Evolutionary conservation across 1,139 yeast species (phyloP).

Genomic region (Candida sanyaensis): DNA sequence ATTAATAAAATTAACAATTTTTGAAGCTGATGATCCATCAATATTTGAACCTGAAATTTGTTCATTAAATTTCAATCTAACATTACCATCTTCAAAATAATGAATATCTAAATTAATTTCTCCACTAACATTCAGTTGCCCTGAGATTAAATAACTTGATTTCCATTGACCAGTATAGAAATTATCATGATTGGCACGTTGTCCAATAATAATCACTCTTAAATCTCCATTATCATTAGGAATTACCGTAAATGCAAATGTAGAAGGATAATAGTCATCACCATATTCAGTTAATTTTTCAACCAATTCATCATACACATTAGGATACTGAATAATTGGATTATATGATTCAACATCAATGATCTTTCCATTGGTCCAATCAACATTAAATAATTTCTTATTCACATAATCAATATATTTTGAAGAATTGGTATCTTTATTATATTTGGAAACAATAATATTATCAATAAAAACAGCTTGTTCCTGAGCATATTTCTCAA

Average conservation of each 20-base stretch:
- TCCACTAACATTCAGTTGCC: constrained; percentile 49
- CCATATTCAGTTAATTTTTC: constrained; percentile 41
- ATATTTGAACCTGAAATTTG: constrained; percentile 25
- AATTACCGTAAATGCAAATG: constrained; percentile 46
- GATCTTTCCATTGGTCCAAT: constrained; percentile 48
- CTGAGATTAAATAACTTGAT: constrained; percentile 54
- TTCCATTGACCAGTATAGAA: constrained; percentile 92
- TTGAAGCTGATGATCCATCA: constrained; percentile 20
- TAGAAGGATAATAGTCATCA: constrained; percentile 54
- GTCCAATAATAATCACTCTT: constrained; percentile 63
- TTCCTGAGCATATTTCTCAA: constrained; percentile 31
- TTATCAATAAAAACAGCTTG: constrained; percentile 26
- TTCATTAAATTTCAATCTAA: constrained; percentile 64
- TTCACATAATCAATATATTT: constrained; percentile 42
- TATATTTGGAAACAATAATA: constrained; percentile 34
- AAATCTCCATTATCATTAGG: constrained; percentile 31
- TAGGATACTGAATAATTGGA: constrained; percentile 27
- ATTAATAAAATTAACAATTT: constrained; percentile 54
- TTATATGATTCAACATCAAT: constrained; percentile 51
- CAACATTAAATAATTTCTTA: constrained; percentile 60
- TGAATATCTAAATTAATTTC: constrained; percentile 72
- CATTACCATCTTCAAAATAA: constrained; percentile 96
- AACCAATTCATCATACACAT: constrained; percentile 30
- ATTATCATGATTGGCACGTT: constrained; percentile 71
- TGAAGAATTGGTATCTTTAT: constrained; percentile 32